A percentile compares a stretch with the other conserved stretches of the same genome.
phyloP scores from a whole-genome alignment of 371 early-diverging fungal genomes.

The Conidiobolus coronatus region DNA sequence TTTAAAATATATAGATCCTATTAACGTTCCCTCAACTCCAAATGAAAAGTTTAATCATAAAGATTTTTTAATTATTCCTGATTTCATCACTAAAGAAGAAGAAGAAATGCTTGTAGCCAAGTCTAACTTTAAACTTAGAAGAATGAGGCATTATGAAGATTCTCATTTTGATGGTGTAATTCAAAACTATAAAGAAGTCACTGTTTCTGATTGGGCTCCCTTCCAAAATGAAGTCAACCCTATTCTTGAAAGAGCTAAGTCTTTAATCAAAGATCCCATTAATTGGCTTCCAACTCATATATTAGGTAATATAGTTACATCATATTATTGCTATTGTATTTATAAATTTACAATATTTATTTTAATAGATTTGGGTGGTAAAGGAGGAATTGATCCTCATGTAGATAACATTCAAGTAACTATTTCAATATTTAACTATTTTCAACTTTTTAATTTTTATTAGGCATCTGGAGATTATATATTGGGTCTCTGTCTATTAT shows the following conservation, averaged over 20 bases:
- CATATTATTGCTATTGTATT: no score
- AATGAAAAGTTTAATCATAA: background rate
- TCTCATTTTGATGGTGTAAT: conserved; percentile 30
- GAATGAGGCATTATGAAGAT: conserved; percentile 16
- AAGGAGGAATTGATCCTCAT: conserved; percentile 25
- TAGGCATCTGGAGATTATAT: conserved; percentile 24
- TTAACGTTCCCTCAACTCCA: no score
- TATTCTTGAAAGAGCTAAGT: background rate
- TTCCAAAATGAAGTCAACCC: background rate
- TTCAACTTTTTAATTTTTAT: background rate
- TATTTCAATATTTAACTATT: background rate
- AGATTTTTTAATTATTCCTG: conserved; percentile 18
- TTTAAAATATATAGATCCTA: no score
- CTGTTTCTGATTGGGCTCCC: conserved; percentile 13
- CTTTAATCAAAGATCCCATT: conserved; percentile 8
- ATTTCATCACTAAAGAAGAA: conserved; percentile 15
- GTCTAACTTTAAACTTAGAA: conserved; percentile 16
- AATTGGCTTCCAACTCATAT: conserved; percentile 9
- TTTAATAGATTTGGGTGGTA: conserved; percentile 17
- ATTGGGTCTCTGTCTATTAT: conserved; percentile 24
- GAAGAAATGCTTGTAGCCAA: conserved; percentile 17
- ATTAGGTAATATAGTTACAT: no score
- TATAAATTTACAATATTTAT: no score
- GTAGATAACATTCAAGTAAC: conserved; percentile 23
- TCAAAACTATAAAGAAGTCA: conserved; percentile 16